Percentiles rank a stretch among this genome's conserved stretches.
Evolutionary conservation across 1,139 yeast genomes (phyloP).

Genomic region (Geotrichum armillariae): DNA sequence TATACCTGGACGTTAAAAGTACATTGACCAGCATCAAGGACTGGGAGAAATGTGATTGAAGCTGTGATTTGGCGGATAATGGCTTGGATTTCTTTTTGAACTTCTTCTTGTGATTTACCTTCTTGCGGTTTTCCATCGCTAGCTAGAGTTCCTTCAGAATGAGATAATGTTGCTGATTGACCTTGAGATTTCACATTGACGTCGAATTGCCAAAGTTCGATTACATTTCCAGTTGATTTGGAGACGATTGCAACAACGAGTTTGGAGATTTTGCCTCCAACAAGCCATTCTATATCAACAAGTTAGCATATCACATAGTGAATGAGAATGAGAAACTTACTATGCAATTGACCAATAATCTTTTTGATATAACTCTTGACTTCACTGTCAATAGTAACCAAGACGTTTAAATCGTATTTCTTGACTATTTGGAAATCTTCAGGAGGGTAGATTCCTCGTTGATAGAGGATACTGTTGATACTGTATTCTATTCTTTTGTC

Average conservation of each 20-base stretch:
- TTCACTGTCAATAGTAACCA: slow-evolving; percentile 75
- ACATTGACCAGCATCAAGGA: slow-evolving; percentile 57
- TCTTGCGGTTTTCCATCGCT: slow-evolving; percentile 38
- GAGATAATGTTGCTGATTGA: slow-evolving; percentile 18
- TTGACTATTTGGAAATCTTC: slow-evolving; percentile 81
- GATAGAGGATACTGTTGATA: slow-evolving; percentile 78
- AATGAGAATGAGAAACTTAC: too few relatives aligned
- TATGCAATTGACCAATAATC: slow-evolving; percentile 74
- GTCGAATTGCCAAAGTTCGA: slow-evolving; percentile 88
- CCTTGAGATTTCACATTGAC: slow-evolving; percentile 43
- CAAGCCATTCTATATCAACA: slow-evolving; percentile 58
- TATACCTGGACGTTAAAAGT: slow-evolving; percentile 87
- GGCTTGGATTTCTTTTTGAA: slow-evolving; percentile 77
- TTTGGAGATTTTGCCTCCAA: slow-evolving; percentile 66
- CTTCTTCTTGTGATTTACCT: slow-evolving; percentile 49
- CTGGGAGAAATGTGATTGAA: slow-evolving; percentile 81
- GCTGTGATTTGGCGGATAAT: slow-evolving; percentile 89
- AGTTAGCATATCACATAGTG: background rate
- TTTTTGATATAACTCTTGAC: slow-evolving; percentile 66
- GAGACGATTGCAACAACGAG: slow-evolving; percentile 72
- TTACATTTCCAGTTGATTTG: slow-evolving; percentile 63
- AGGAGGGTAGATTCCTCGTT: slow-evolving; percentile 86
- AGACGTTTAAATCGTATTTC: slow-evolving; percentile 77
- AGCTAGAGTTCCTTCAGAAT: slow-evolving; percentile 19
- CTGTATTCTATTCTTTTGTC: slow-evolving; percentile 52